Conservation (phyloP, 306 rosid species). For the Vigna unguiculata region DNA sequence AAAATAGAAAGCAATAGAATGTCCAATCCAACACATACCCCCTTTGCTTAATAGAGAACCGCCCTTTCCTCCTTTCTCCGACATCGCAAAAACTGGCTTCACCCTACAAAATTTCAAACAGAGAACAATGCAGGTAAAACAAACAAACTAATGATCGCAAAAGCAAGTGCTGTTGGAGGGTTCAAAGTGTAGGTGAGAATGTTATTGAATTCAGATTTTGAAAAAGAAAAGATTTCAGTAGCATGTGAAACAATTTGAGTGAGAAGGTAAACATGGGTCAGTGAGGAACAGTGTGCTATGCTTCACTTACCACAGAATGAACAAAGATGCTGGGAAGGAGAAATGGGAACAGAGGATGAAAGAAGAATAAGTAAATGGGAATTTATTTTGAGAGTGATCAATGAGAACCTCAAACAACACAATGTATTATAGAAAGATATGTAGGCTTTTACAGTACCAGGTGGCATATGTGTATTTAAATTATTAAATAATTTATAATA, state of each 20-base stretch:
- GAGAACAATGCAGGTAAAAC: conserved; percentile 40
- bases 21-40: conserved; percentile 40
- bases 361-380: neutral
- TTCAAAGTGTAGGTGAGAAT: conserved; percentile 4
- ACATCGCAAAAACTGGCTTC: conserved; percentile 48
- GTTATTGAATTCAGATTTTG: neutral
- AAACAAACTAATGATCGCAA: conserved; percentile 31
- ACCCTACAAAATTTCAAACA: conserved; percentile 44
- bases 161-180: neutral
- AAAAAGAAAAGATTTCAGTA: conserved; percentile 2
- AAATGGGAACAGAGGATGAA: neutral
- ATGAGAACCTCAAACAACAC: neutral
- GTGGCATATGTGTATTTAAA: no score
- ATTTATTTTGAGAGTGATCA: neutral
- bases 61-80: conserved; percentile 80
- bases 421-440: neutral
- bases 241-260: neutral
- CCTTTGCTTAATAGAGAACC: conserved; percentile 51
- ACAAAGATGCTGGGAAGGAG: neutral
- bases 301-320: conserved; percentile 18
- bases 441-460: neutral
- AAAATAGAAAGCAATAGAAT: conserved; percentile 5
- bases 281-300: neutral
- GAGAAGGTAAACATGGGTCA: conserved; percentile 17
- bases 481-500: no score